Percentiles rank a stretch among this genome's conserved stretches.
These are phyloP conservation scores for Chaetomidium leptoderma DNA, from an alignment of 495 filamentous ascomycete genomes.

Conservation along the genomic window DNA sequence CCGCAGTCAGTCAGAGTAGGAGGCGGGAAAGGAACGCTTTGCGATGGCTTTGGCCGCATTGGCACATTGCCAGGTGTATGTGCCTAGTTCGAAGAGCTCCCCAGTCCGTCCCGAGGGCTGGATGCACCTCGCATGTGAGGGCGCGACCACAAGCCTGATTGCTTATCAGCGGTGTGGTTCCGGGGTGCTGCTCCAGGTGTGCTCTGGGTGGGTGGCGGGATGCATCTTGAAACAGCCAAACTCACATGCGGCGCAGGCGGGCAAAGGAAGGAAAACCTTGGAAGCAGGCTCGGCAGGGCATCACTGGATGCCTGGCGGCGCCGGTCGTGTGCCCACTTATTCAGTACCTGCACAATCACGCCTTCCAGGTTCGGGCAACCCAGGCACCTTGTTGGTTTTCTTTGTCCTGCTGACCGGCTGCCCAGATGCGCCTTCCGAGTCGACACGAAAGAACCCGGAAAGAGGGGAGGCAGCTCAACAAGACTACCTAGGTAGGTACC, in stretches of 20 bases:
- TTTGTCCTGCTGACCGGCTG: slow-evolving; percentile 9
- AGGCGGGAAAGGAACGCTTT: too few relatives aligned
- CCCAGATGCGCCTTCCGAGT: slow-evolving; percentile 1
- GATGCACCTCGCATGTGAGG: too few relatives aligned
- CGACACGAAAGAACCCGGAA: neutral
- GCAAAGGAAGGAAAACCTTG: neutral
- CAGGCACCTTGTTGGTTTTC: too few relatives aligned
- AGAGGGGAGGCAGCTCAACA: neutral
- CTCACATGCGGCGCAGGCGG: neutral
- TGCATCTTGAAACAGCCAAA: slow-evolving; percentile 1
- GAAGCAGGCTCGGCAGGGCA: neutral
- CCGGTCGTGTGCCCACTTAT: neutral
- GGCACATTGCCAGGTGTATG: too few relatives aligned
- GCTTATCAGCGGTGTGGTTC: neutral
- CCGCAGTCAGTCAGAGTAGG: too few relatives aligned
- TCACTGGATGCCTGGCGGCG: neutral
- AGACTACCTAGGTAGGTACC: too few relatives aligned
- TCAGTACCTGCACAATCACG: too few relatives aligned
- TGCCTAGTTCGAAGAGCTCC: too few relatives aligned
- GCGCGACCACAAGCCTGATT: too few relatives aligned
- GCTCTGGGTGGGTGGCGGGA: neutral
- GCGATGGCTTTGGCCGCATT: too few relatives aligned
- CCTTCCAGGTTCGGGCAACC: neutral
- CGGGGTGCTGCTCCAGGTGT: neutral
- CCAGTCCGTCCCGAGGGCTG: too few relatives aligned